Evolutionary conservation across 129 eudicot species (phyloP), one percentile per base, ranked within the genome.

Genomic region (Oenanthe sinensis): DNA sequence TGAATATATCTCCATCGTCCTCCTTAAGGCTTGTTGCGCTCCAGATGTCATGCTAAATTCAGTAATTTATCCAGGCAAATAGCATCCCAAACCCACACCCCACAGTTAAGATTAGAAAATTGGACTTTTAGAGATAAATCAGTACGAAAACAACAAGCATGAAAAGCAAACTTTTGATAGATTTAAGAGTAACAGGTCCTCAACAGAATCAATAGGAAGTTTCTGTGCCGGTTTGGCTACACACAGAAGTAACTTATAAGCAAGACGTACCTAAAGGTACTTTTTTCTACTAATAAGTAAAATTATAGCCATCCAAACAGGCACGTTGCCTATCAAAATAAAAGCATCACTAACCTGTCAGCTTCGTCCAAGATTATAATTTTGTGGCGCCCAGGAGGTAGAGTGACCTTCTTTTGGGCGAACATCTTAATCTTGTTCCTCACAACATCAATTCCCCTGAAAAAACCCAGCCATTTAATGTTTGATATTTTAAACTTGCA

Each of bases 391-490:
- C 97, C 99, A 75, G 97, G 91, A 13, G 97, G 96, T 60, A 96
- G 81, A 0, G 99, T 92, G 45, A 96, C 99, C 84, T 90, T 92
- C 90, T 92, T 92, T 79, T 96, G 99, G 39, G 99, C 97, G 83
- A 95, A 95, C 99, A 95, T 95, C 96, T 95, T 95, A 75, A 95
- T 92, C 85, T 95, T 95, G 87, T 95, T 96, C 85, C 99, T 92
- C 65, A 96, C 99, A 30, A 96, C 97, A 85, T 92, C 97, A 83
- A 96, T 92, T 3, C 99, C 97, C 81, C 97, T 96, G 86, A 8
- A 65, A 33, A 65, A 19, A 16, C 30, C 75, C 36, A 33, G 36
- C 36, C 19, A 72, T 74, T 40, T 13, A 62, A 48, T 20, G 48
- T 45, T 30, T 30, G 22, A 55, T 11, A 43, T 16, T 71, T 48